Conservation (phyloP, 768 basidiomycete species). For the Harrya chromipes region DNA sequence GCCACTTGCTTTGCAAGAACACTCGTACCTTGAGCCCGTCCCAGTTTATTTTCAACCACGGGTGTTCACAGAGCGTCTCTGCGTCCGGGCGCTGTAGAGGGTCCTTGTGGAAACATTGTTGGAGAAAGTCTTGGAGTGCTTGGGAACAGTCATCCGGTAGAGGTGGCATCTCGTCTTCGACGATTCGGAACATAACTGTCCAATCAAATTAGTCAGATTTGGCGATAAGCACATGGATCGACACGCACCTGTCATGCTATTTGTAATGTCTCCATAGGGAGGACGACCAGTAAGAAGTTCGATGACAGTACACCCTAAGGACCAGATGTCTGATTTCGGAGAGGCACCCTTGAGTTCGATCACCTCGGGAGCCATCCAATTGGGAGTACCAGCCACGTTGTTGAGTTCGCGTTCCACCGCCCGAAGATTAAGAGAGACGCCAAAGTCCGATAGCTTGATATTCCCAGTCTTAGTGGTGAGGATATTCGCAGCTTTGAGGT, state of each 20-base stretch:
- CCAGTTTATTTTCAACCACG: constrained; percentile 84
- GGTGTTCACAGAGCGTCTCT: constrained; percentile 81
- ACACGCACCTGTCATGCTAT: constrained; percentile 80
- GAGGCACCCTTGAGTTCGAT: constrained; percentile 94
- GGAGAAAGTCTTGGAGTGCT: constrained; percentile 76
- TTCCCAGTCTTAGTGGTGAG: constrained; percentile 98
- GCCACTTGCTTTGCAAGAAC: not conserved
- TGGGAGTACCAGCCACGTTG: constrained; percentile 91
- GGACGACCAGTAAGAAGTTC: constrained; percentile 91
- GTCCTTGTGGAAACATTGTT: constrained; percentile 88
- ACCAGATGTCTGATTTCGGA: constrained; percentile 95
- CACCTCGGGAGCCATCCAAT: constrained; percentile 99
- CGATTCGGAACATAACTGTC: constrained; percentile 94
- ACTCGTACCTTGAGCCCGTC: constrained; percentile 66
- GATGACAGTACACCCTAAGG: constrained; percentile 89
- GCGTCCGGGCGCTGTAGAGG: constrained; percentile 81
- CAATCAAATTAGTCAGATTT: constrained; percentile 3
- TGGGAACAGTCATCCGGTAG: constrained; percentile 77
- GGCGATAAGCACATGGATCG: constrained; percentile 1
- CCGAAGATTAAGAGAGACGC: constrained; percentile 92
- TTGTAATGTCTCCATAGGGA: constrained; percentile 86
- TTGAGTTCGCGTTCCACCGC: constrained; percentile 85
- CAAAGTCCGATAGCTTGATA: constrained; percentile 96
- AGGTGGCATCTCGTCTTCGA: constrained; percentile 88
- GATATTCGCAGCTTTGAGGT: constrained; percentile 98